Conservation (phyloP, 208 protist genomes). For the Wallacemonas rigidus region DNA sequence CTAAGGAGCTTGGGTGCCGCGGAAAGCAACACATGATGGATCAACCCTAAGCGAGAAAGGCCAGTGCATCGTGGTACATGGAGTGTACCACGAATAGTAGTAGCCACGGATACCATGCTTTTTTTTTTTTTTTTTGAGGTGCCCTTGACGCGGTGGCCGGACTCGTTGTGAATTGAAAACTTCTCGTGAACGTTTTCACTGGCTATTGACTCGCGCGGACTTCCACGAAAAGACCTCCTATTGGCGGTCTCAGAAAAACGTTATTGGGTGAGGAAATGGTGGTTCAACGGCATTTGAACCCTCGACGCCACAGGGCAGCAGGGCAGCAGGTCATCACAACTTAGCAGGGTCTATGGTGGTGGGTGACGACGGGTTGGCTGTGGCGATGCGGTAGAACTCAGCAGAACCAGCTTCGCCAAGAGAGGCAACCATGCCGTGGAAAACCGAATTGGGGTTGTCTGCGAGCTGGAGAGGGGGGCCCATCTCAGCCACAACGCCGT, state of each 20-base stretch:
- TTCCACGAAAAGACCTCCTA: too few relatives aligned
- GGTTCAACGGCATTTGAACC: too few relatives aligned
- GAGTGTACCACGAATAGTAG: neutral
- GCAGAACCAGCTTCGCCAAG: conserved; percentile 22
- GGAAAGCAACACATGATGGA: too few relatives aligned
- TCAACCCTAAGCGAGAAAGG: neutral
- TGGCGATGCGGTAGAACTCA: conserved; percentile 20
- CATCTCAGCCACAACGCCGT: conserved; percentile 56
- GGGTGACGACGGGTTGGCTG: neutral
- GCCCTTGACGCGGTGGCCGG: neutral
- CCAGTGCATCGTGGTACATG: neutral
- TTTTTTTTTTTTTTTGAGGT: conserved; percentile 10
- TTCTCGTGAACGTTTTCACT: neutral
- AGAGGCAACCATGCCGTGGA: conserved; percentile 44
- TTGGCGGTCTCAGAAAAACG: too few relatives aligned
- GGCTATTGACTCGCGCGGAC: too few relatives aligned
- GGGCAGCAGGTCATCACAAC: neutral
- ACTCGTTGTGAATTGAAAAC: neutral
- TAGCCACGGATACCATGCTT: neutral
- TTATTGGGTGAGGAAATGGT: too few relatives aligned
- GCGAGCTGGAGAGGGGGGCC: conserved; percentile 57
- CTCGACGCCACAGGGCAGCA: too few relatives aligned
- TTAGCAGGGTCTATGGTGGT: neutral
- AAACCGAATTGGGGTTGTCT: conserved; percentile 29
- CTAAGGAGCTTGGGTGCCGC: too few relatives aligned